These are phyloP conservation scores for Coriolopsis trogii DNA, from an alignment of 1,284 basidiomycete genomes.

Conservation along the genomic window DNA sequence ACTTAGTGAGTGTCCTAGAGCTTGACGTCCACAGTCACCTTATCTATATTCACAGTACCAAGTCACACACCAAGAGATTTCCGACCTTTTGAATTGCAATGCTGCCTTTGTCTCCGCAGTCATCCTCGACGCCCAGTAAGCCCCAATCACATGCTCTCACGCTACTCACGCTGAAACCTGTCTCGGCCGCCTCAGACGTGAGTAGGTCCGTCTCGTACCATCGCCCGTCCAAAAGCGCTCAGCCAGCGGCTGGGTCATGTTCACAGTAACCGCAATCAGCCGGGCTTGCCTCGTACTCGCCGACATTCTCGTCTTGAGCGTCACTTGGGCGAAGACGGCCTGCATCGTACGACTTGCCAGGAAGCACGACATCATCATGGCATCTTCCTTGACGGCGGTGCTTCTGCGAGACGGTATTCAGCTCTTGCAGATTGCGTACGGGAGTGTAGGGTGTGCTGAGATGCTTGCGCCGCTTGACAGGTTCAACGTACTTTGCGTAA, in stretches of 20 bases:
- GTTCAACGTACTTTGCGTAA: constrained; percentile 7
- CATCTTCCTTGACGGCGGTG: constrained; percentile 4
- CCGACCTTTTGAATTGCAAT: not conserved
- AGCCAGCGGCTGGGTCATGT: too few relatives aligned
- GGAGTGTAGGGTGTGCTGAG: too few relatives aligned
- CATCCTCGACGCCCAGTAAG: not conserved
- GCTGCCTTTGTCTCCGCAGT: not conserved
- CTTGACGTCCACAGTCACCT: not conserved
- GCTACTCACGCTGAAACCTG: not conserved
- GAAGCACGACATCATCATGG: not conserved
- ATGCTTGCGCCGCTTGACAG: not conserved
- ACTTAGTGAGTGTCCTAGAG: constrained; percentile 8
- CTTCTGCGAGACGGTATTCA: constrained; percentile 6
- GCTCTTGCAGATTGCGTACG: not conserved
- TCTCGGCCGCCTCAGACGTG: too few relatives aligned
- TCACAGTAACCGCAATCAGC: constrained; percentile 7
- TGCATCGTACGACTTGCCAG: constrained; percentile 11
- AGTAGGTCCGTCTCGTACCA: too few relatives aligned
- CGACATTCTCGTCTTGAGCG: constrained; percentile 11
- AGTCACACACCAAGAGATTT: not conserved
- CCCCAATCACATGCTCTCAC: not conserved
- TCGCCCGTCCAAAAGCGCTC: too few relatives aligned
- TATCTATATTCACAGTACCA: not conserved
- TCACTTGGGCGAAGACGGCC: constrained; percentile 15
- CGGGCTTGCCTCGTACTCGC: constrained; percentile 7